Percentiles rank a stretch among this genome's conserved stretches.
Conservation (phyloP, 2,329 filamentous ascomycete species). For the Coniella vitis region DNA sequence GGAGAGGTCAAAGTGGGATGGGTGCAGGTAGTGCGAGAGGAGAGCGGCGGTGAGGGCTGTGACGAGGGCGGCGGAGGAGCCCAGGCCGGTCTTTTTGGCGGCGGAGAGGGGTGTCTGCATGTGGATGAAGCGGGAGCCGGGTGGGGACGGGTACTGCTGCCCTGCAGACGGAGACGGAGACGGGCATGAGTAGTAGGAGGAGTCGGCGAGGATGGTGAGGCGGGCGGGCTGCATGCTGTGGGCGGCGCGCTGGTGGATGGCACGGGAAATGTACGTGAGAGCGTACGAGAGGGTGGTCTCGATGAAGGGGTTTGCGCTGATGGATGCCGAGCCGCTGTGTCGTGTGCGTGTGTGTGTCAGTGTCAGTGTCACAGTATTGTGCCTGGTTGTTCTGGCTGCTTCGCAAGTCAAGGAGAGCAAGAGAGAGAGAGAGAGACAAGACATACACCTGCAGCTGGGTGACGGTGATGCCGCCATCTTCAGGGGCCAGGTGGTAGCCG, state of each 20-base stretch:
- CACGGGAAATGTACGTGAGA: slow-evolving; percentile 66
- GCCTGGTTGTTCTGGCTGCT: not conserved
- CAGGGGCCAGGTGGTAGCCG: slow-evolving; percentile 62
- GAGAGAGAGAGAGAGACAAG: too few species aligned
- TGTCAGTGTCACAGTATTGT: not conserved
- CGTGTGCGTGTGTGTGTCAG: not conserved
- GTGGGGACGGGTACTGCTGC: slow-evolving; percentile 19
- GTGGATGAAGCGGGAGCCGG: slow-evolving; percentile 57
- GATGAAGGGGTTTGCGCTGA: slow-evolving; percentile 71
- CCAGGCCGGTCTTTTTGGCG: slow-evolving; percentile 92
- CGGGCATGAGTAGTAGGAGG: slow-evolving; percentile 88
- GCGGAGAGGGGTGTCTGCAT: slow-evolving; percentile 69
- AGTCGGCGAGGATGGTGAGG: slow-evolving; percentile 86
- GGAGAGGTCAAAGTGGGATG: slow-evolving; percentile 47
- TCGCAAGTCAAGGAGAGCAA: too few species aligned
- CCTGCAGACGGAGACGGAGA: slow-evolving; percentile 25
- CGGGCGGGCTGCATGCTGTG: slow-evolving; percentile 58
- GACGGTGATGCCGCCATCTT: slow-evolving; percentile 72
- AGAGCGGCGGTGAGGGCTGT: slow-evolving; percentile 77
- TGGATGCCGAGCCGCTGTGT: slow-evolving; percentile 34
- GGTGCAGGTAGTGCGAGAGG: slow-evolving; percentile 66
- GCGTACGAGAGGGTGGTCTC: slow-evolving; percentile 86
- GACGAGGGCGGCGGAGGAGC: slow-evolving; percentile 89
- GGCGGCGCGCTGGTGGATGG: slow-evolving; percentile 30
- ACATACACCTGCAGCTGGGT: slow-evolving; percentile 70